These are phyloP conservation scores for Malassezia dermatis DNA, from an alignment of 1,284 basidiomycete species.

Conservation along the genomic window DNA sequence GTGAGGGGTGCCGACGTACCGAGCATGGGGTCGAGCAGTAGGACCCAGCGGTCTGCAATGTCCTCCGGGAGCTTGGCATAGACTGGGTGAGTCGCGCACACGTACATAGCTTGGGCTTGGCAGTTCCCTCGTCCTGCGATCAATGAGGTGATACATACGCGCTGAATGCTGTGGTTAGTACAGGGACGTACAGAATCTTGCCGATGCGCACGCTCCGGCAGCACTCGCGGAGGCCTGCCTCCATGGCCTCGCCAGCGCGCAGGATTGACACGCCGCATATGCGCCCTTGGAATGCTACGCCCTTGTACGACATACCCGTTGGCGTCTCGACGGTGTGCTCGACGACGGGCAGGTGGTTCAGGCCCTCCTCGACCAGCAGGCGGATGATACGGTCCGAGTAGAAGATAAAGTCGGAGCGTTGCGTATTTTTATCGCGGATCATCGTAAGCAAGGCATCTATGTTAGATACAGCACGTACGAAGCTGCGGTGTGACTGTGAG, in stretches of 20 bases:
- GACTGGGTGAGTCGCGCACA: constrained; percentile 28
- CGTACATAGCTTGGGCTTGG: constrained; percentile 40
- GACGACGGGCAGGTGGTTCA: constrained; percentile 73
- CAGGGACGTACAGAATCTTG: constrained; percentile 50
- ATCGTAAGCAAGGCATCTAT: constrained; percentile 84
- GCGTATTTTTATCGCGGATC: constrained; percentile 56
- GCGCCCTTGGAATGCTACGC: constrained; percentile 39
- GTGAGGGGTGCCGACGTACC: constrained; percentile 42
- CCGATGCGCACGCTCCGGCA: constrained; percentile 52
- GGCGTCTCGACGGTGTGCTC: constrained; percentile 37
- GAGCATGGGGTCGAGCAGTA: constrained; percentile 94
- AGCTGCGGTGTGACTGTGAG: constrained; percentile 65
- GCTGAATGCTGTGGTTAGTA: constrained; percentile 58
- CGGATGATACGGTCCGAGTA: constrained; percentile 65
- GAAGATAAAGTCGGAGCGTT: constrained; percentile 86
- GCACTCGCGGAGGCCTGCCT: constrained; percentile 74
- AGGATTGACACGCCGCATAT: constrained; percentile 45
- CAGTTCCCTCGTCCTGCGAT: constrained; percentile 41
- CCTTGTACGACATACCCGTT: constrained; percentile 60
- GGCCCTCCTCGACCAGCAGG: constrained; percentile 57
- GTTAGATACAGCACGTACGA: constrained; percentile 55
- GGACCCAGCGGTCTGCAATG: constrained; percentile 78
- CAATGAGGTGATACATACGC: constrained; percentile 53
- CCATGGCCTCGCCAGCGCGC: constrained; percentile 51
- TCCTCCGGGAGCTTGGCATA: constrained; percentile 77